Conservation (phyloP, 1,139 yeast species). For the Yamadazyma trypodendri region DNA sequence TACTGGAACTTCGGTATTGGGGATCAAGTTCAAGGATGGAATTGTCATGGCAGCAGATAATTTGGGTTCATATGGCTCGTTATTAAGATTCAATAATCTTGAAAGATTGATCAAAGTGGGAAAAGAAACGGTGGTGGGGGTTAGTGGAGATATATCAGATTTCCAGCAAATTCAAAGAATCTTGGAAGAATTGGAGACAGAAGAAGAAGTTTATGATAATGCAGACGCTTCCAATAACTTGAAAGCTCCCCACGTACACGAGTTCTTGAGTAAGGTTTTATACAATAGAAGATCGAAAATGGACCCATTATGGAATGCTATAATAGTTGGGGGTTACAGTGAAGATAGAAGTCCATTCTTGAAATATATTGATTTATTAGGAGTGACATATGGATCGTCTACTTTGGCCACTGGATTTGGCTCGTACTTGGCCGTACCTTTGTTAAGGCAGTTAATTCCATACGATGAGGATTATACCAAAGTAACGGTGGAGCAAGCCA, state of each 20-base stretch:
- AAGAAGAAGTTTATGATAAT: slow-evolving; percentile 76
- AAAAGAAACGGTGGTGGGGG: slow-evolving; percentile 81
- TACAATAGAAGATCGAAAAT: slow-evolving; percentile 87
- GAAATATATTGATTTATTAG: slow-evolving; percentile 85
- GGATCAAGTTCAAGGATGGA: slow-evolving; percentile 87
- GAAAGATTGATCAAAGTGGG: slow-evolving; percentile 88
- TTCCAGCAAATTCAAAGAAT: slow-evolving; percentile 78
- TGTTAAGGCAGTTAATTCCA: slow-evolving; percentile 82
- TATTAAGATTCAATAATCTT: slow-evolving; percentile 80
- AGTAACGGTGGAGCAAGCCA: slow-evolving; percentile 73
- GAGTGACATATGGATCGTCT: slow-evolving; percentile 87
- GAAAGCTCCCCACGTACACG: slow-evolving; percentile 85
- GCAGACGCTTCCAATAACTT: slow-evolving; percentile 65
- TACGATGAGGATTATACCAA: slow-evolving; percentile 71
- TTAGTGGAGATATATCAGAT: slow-evolving; percentile 94
- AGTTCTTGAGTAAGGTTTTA: slow-evolving; percentile 79
- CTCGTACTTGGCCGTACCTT: slow-evolving; percentile 88
- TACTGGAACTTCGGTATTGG: slow-evolving; percentile 94
- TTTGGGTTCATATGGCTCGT: slow-evolving; percentile 89
- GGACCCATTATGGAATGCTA: slow-evolving; percentile 96
- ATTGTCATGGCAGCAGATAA: slow-evolving; percentile 94
- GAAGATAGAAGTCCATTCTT: slow-evolving; percentile 67
- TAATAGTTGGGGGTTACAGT: slow-evolving; percentile 86
- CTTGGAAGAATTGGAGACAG: slow-evolving; percentile 70
- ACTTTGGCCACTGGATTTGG: slow-evolving; percentile 97